Percentiles rank a stretch among this genome's conserved stretches.
Conservation (phyloP, 2,329 filamentous ascomycete species). For the Talaromyces funiculosus region DNA sequence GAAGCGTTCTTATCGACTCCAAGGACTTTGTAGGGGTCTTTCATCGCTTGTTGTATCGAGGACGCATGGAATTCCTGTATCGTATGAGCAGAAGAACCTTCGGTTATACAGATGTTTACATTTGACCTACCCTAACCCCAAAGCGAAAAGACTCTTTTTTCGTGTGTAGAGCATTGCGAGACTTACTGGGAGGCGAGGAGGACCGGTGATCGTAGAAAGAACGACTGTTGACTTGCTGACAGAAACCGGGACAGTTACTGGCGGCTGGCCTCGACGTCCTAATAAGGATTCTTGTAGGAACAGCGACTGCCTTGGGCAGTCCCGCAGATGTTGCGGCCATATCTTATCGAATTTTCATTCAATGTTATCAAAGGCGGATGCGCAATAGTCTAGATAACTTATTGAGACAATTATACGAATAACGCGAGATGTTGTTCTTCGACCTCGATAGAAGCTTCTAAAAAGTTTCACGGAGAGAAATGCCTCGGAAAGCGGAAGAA, state of each 20-base stretch:
- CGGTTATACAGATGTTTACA: background rate
- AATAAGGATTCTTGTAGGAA: constrained; percentile 37
- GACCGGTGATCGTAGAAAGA: constrained; percentile 27
- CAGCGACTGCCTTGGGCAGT: constrained; percentile 38
- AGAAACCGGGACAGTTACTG: constrained; percentile 26
- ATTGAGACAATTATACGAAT: too few relatives aligned
- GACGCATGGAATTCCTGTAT: constrained; percentile 41
- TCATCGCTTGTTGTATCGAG: constrained; percentile 59
- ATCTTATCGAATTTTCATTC: constrained; percentile 15
- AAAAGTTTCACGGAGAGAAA: constrained; percentile 28
- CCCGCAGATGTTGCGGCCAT: constrained; percentile 38
- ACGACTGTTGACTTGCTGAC: constrained; percentile 31
- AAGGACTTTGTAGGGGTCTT: constrained; percentile 82
- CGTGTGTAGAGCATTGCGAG: constrained; percentile 22
- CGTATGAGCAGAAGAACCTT: background rate
- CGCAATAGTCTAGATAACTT: background rate
- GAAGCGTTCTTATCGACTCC: constrained; percentile 80
- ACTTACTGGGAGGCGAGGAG: constrained; percentile 23
- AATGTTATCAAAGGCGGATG: background rate
- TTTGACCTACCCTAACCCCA: constrained; percentile 26
- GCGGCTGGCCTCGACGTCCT: constrained; percentile 33
- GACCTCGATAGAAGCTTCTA: constrained; percentile 20
- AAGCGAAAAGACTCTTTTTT: constrained; percentile 21
- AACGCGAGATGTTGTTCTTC: too few relatives aligned
- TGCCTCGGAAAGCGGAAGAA: constrained; percentile 22